phyloP scores from a whole-genome alignment of 139 green algal genomes.

The Marvania coccoides region DNA sequence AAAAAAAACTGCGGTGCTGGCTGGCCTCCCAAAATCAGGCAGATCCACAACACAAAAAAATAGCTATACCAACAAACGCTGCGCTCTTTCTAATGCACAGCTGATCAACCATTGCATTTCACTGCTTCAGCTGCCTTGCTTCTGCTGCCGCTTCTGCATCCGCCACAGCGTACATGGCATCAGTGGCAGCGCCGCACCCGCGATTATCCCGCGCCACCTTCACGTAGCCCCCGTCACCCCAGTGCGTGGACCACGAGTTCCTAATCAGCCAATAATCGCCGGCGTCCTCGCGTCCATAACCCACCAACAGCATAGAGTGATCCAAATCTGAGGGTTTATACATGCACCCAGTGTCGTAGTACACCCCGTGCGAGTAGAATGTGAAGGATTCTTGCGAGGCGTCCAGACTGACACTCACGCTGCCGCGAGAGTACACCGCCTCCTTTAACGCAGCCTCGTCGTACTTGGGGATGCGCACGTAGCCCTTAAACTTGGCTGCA shows the following conservation, averaged over 20 bases:
- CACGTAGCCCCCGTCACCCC: constrained; percentile 48
- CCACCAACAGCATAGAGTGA: constrained; percentile 67
- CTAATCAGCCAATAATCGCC: constrained; percentile 34
- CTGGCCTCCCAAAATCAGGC: too few relatives aligned
- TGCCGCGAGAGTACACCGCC: constrained; percentile 30
- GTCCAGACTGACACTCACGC: constrained; percentile 43
- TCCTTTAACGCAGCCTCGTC: constrained; percentile 48
- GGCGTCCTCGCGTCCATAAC: constrained; percentile 46
- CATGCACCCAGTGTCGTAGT: constrained; percentile 31
- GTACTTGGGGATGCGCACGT: constrained; percentile 21
- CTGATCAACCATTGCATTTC: too few relatives aligned
- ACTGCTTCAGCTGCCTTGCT: too few relatives aligned
- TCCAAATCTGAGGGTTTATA: constrained; percentile 52
- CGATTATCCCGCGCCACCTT: constrained; percentile 27
- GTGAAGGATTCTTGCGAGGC: constrained; percentile 47
- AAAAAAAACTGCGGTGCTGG: too few relatives aligned
- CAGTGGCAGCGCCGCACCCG: constrained; percentile 37
- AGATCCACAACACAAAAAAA: too few relatives aligned
- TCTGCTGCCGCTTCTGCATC: constrained; percentile 6
- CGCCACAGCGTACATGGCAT: constrained; percentile 41
- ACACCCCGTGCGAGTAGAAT: constrained; percentile 49
- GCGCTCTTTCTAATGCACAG: too few relatives aligned
- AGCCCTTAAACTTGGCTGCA: constrained; percentile 32
- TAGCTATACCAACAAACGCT: too few relatives aligned
- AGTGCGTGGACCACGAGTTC: constrained; percentile 13